Base-by-base conservation (phyloP, 345 rosid species). In the Aquilaria malaccensis region DNA sequence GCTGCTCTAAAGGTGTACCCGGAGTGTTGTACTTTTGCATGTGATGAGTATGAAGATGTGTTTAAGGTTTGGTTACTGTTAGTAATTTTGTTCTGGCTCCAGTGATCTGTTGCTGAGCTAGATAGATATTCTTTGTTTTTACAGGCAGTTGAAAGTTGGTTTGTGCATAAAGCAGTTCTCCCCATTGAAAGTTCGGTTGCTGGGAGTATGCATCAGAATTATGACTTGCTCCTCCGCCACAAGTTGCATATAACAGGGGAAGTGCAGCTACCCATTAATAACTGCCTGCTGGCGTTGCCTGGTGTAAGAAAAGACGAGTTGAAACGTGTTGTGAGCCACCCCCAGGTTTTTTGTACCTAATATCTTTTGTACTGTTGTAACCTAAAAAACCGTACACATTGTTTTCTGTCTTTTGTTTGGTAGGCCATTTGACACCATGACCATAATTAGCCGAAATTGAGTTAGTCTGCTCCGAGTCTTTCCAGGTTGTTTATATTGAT, bases 61-160 rank as follows among this genome's bases (percentile, higher is more conserved):
- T 92, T 92, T 65, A 79, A 92, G 88, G 98, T 91, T 67, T 46
- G 58, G 43, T 49, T 58, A 30, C 71, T 55, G 56, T 63, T 65
- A 29, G 2, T 59, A 13, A 29, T 10, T 13, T 64, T 57, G 47
- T 50, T 48, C 45, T 50, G 29, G 48, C 22, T 22, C 22, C 50
- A 9, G 15, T 50, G 52, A 31, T 32, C 4, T 69, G n/a, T 48
- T 33, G 10, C 2, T 61, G 55, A 33, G 43, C 43, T 62, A 32
- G 10, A 64, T 62, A 32, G 10, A 64, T 29, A 10, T 64, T 33
- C 55, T 11, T 56, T 54, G 66, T 33, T 52, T 78, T 60, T 65
- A 59, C 80, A 94, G 97, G 97, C 99, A 56, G 99, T 90, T 76
- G 99, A 90, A 69, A 80, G 82, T 50, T 90, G 96, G 92, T 72